A percentile compares a stretch with the other conserved stretches of the same genome.
These are phyloP conservation scores for Fomitopsis palustris DNA, from an alignment of 1,284 basidiomycete genomes.

Conservation along the genomic window DNA sequence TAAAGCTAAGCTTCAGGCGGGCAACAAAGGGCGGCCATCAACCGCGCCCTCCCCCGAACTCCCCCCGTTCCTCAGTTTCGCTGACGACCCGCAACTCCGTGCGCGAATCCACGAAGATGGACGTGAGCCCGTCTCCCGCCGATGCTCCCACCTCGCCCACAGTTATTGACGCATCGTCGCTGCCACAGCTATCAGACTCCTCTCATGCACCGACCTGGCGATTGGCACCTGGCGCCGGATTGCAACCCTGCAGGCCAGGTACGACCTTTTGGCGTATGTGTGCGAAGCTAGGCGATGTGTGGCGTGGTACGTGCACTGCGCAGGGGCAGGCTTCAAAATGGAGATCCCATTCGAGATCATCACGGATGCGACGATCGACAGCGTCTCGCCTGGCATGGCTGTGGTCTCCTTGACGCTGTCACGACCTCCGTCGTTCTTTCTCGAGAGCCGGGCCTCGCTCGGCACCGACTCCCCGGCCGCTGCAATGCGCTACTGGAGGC, in stretches of 20 bases:
- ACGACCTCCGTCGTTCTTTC: conserved; percentile 62
- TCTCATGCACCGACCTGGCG: conserved; percentile 69
- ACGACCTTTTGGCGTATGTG: conserved; percentile 72
- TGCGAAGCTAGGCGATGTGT: conserved; percentile 62
- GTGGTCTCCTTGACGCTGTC: conserved; percentile 62
- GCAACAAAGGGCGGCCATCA: conserved; percentile 34
- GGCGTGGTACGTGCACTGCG: conserved; percentile 74
- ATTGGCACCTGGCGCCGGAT: conserved; percentile 78
- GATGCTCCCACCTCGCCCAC: background rate
- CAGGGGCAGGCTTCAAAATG: conserved; percentile 77
- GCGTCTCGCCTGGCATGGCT: conserved; percentile 51
- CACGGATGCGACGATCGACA: conserved; percentile 51
- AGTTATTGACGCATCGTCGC: conserved; percentile 8
- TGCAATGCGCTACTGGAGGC: conserved; percentile 50
- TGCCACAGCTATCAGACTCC: conserved; percentile 62
- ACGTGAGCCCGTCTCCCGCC: conserved; percentile 40
- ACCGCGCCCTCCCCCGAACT: background rate
- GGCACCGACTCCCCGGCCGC: conserved; percentile 27
- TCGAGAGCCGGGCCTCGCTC: conserved; percentile 43
- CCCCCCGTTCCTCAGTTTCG: background rate
- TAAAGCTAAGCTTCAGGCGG: conserved; percentile 70
- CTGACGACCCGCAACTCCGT: conserved; percentile 53
- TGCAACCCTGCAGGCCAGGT: conserved; percentile 45
- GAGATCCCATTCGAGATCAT: conserved; percentile 70
- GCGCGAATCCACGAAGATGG: conserved; percentile 69